These are phyloP conservation scores for Fusarium chlamydosporum DNA, from an alignment of 2,329 filamentous ascomycete genomes.

Conservation along the genomic window DNA sequence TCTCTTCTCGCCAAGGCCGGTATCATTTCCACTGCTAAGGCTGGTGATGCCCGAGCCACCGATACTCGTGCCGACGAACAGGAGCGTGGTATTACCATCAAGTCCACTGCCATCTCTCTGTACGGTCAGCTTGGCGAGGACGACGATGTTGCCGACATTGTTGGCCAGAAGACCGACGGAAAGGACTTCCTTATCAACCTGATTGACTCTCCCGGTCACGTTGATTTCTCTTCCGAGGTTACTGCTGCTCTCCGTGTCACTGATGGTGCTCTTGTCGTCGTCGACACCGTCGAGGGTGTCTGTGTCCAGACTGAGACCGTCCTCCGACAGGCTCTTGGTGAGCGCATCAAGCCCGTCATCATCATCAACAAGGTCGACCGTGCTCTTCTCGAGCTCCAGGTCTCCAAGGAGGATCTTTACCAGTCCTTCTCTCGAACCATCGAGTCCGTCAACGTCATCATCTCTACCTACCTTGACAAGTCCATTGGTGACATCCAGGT, in stretches of 20 bases:
- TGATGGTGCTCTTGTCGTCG: conserved; percentile 98
- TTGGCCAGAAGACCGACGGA: conserved; percentile 87
- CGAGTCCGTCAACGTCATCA: conserved; percentile 99
- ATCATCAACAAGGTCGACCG: conserved; percentile 99
- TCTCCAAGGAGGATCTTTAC: conserved; percentile 99
- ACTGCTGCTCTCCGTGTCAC: conserved; percentile 99
- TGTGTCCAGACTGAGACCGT: conserved; percentile 99
- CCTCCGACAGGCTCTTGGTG: conserved; percentile 97
- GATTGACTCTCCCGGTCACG: conserved; percentile 99
- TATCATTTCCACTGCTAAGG: conserved; percentile 99
- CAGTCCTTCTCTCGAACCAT: conserved; percentile 99
- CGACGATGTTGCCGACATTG: conserved; percentile 96
- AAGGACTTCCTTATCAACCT: conserved; percentile 99
- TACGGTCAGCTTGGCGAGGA: conserved; percentile 85
- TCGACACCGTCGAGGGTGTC: conserved; percentile 99
- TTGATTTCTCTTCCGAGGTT: conserved; percentile 99
- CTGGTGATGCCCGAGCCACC: conserved; percentile 94
- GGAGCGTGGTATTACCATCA: conserved; percentile 99
- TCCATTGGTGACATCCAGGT: conserved; percentile 97
- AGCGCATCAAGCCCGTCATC: conserved; percentile 99
- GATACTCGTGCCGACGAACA: conserved; percentile 98
- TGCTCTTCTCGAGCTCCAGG: conserved; percentile 98
- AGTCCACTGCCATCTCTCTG: conserved; percentile 99
- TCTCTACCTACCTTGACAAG: conserved; percentile 99
- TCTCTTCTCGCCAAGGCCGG: conserved; percentile 98